phyloP scores from a whole-genome alignment of 2,329 filamentous ascomycete genomes.

The Fusarium proliferatum region DNA sequence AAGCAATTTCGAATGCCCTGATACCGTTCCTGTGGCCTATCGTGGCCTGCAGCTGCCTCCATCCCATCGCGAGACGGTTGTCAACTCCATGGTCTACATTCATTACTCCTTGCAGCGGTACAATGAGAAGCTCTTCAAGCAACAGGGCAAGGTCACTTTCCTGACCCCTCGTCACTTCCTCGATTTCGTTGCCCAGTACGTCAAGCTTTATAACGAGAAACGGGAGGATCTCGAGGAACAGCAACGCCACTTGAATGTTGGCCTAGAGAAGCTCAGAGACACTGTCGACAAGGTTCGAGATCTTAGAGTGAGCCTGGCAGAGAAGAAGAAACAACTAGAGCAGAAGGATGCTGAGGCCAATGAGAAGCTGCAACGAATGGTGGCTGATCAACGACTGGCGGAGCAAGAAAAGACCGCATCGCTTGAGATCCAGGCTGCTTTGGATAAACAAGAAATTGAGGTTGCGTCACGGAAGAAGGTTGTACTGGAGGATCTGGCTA shows the following conservation, averaged over 20 bases:
- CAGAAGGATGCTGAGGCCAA: conserved; percentile 95
- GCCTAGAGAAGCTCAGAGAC: conserved; percentile 95
- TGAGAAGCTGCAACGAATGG: conserved; percentile 96
- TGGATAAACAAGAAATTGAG: conserved; percentile 90
- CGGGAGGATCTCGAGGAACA: conserved; percentile 98
- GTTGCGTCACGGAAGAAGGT: conserved; percentile 85
- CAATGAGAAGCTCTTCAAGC: conserved; percentile 87
- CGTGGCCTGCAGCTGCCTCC: conserved; percentile 85
- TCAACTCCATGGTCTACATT: conserved; percentile 99
- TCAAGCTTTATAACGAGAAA: conserved; percentile 97
- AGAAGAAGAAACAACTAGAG: conserved; percentile 94
- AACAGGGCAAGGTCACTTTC: conserved; percentile 92
- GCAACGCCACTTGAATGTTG: conserved; percentile 97
- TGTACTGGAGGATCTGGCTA: conserved; percentile 87
- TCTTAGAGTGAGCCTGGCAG: conserved; percentile 86
- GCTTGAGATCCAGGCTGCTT: conserved; percentile 84
- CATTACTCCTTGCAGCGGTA: conserved; percentile 94
- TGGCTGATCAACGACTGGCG: conserved; percentile 93
- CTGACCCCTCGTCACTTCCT: conserved; percentile 97
- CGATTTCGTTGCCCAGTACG: conserved; percentile 97
- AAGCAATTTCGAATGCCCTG: conserved; percentile 84
- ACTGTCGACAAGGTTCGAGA: conserved; percentile 98
- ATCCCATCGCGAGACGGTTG: conserved; percentile 88
- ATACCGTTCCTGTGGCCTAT: conserved; percentile 93
- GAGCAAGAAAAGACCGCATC: conserved; percentile 91